A percentile compares a stretch with the other conserved stretches of the same genome.
These are phyloP conservation scores for Hyaloscypha hepaticicola DNA, from an alignment of 495 filamentous ascomycete genomes.

Conservation along the genomic window DNA sequence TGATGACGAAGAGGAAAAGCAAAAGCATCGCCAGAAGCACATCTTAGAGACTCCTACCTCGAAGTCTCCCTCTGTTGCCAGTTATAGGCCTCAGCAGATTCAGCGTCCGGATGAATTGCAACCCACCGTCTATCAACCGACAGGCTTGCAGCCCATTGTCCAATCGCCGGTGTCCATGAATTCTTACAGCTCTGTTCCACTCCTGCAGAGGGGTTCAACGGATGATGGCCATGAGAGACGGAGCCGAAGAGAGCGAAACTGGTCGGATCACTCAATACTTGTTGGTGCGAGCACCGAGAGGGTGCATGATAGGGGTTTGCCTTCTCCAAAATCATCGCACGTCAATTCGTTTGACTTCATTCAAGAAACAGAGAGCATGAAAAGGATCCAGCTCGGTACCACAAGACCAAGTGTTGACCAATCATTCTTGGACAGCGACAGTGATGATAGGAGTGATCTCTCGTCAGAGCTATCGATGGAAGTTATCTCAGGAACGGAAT, in stretches of 20 bases:
- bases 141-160: slow-evolving; percentile 10
- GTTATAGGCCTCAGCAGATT: slow-evolving; percentile 22
- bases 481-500: slow-evolving; percentile 41
- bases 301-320: slow-evolving; percentile 14
- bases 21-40: slow-evolving; percentile 47
- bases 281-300: slow-evolving; percentile 30
- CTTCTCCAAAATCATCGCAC: slow-evolving; percentile 35
- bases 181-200: slow-evolving; percentile 75
- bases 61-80: slow-evolving; percentile 2
- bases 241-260: slow-evolving; percentile 15
- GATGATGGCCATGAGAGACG: slow-evolving; percentile 43
- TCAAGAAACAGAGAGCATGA: slow-evolving; percentile 58
- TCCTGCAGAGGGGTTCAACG: slow-evolving; percentile 71
- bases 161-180: slow-evolving; percentile 23
- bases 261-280: slow-evolving; percentile 29
- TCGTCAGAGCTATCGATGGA: slow-evolving; percentile 81
- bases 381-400: slow-evolving; percentile 45
- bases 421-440: slow-evolving; percentile 66
- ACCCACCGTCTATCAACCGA: slow-evolving; percentile 28
- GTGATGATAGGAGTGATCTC: slow-evolving; percentile 69
- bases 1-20: slow-evolving; percentile 40
- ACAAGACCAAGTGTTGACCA: slow-evolving; percentile 44
- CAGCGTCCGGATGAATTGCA: slow-evolving; percentile 21
- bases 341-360: slow-evolving; percentile 50
- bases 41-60: slow-evolving; percentile 33